A percentile compares a stretch with the other conserved stretches of the same genome.
phyloP scores from a whole-genome alignment of 371 early-diverging fungal species.

The Rhizopus sp. region DNA sequence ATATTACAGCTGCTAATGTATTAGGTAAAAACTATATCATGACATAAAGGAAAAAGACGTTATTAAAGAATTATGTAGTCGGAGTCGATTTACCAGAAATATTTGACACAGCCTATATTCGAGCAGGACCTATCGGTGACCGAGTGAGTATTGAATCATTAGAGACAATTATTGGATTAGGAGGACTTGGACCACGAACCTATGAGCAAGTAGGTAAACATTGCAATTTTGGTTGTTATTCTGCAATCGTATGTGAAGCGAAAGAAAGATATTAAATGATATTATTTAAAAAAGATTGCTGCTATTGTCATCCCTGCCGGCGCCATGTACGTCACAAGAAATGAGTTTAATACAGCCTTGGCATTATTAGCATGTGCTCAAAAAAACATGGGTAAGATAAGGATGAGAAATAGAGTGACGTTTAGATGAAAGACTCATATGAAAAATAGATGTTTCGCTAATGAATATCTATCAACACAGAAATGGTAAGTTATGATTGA shows the following conservation, averaged over 20 bases:
- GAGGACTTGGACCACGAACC: constrained; percentile 51
- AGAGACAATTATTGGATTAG: constrained; percentile 50
- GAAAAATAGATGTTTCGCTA: constrained; percentile 21
- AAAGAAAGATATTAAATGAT: background rate
- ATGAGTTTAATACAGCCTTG: constrained; percentile 74
- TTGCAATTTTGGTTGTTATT: background rate
- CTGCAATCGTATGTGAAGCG: background rate
- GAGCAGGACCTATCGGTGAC: constrained; percentile 53
- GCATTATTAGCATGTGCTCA: constrained; percentile 77
- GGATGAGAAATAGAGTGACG: background rate
- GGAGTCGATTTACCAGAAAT: constrained; percentile 59
- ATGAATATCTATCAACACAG: constrained; percentile 28
- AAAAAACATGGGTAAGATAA: constrained; percentile 69
- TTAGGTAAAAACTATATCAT: constrained; percentile 18
- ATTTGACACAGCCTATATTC: constrained; percentile 59
- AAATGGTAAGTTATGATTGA: constrained; percentile 18
- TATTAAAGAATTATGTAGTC: constrained; percentile 34
- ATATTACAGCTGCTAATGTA: constrained; percentile 26
- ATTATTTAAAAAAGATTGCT: constrained; percentile 35
- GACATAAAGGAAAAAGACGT: background rate
- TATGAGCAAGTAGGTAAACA: constrained; percentile 56
- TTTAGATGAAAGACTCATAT: background rate
- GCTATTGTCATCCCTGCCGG: constrained; percentile 52
- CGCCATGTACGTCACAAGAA: constrained; percentile 56
- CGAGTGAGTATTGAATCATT: constrained; percentile 54